These are phyloP conservation scores for Colletotrichum somersetense DNA, from an alignment of 2,329 filamentous ascomycete genomes.

Conservation along the genomic window DNA sequence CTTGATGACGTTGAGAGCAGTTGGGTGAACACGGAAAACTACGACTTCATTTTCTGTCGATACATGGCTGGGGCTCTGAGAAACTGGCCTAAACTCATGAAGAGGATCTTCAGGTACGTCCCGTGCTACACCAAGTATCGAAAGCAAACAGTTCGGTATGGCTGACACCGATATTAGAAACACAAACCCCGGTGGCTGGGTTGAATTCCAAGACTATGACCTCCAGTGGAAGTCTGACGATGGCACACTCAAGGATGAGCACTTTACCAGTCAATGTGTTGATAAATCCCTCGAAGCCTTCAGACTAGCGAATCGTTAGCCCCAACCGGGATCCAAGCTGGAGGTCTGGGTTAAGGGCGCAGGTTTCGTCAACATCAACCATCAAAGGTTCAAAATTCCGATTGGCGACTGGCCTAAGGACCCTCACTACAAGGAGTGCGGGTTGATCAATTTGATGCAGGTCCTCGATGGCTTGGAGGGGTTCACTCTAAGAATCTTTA, in stretches of 20 bases:
- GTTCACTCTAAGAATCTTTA: conserved; percentile 47
- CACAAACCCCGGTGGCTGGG: conserved; percentile 53
- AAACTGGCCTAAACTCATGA: conserved; percentile 29
- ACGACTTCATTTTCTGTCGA: conserved; percentile 50
- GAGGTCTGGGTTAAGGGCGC: conserved; percentile 47
- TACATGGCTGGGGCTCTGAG: conserved; percentile 25
- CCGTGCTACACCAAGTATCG: neutral
- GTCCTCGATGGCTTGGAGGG: conserved; percentile 45
- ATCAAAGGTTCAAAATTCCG: conserved; percentile 51
- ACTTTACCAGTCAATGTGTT: conserved; percentile 42
- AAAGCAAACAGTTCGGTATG: neutral
- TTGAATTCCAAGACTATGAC: conserved; percentile 49
- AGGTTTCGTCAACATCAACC: conserved; percentile 51
- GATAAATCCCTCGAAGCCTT: conserved; percentile 42
- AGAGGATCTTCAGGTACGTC: conserved; percentile 16
- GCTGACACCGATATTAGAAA: conserved; percentile 44
- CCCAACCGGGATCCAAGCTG: conserved; percentile 45
- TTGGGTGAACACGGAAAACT: conserved; percentile 53
- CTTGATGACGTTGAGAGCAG: conserved; percentile 72
- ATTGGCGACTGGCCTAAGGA: conserved; percentile 51
- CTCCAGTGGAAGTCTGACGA: conserved; percentile 48
- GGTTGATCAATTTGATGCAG: conserved; percentile 39
- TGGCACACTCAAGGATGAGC: conserved; percentile 44
- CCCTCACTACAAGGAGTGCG: conserved; percentile 44
- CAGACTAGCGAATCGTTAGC: conserved; percentile 43